phyloP scores from a whole-genome alignment of 169 alveolate genomes.

The Plasmodium coatneyi region DNA sequence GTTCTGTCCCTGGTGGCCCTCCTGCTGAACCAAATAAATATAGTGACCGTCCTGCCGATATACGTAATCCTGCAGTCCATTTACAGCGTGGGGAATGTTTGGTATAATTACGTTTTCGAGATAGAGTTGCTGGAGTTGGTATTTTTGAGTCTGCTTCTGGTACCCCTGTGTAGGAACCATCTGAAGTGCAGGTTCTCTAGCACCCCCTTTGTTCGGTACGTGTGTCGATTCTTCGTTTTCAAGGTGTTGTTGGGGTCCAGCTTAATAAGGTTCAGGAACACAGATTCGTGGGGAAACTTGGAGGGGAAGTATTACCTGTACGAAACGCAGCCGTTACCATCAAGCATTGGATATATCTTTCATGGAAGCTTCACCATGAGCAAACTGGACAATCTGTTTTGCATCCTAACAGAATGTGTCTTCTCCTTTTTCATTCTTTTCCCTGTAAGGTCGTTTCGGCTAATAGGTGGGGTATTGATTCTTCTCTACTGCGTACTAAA shows the following conservation, averaged over 20 bases:
- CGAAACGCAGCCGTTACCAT: constrained; percentile 59
- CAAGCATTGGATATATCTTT: constrained; percentile 3
- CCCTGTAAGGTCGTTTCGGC: constrained; percentile 46
- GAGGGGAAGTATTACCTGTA: constrained; percentile 49
- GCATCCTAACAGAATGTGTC: constrained; percentile 41
- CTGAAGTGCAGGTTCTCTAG: constrained; percentile 12
- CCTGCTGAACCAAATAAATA: background rate
- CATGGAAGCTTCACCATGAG: background rate
- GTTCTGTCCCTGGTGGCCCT: background rate
- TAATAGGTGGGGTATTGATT: constrained; percentile 31
- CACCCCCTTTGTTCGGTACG: constrained; percentile 10
- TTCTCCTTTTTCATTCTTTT: constrained; percentile 50
- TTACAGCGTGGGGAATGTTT: constrained; percentile 50
- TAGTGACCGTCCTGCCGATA: constrained; percentile 4
- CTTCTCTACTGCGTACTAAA: constrained; percentile 37
- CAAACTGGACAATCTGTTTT: constrained; percentile 57
- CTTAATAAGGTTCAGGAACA: constrained; percentile 30
- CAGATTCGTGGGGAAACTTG: constrained; percentile 33
- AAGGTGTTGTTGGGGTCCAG: constrained; percentile 52
- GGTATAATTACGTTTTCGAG: constrained; percentile 42
- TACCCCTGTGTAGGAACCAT: constrained; percentile 8
- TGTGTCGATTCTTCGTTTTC: constrained; percentile 36
- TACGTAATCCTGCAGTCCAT: constrained; percentile 26
- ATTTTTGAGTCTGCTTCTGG: constrained; percentile 9
- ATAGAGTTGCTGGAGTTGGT: constrained; percentile 34